phyloP scores from a whole-genome alignment of 805 yeast species.

The Monosporozyma aquatica region DNA sequence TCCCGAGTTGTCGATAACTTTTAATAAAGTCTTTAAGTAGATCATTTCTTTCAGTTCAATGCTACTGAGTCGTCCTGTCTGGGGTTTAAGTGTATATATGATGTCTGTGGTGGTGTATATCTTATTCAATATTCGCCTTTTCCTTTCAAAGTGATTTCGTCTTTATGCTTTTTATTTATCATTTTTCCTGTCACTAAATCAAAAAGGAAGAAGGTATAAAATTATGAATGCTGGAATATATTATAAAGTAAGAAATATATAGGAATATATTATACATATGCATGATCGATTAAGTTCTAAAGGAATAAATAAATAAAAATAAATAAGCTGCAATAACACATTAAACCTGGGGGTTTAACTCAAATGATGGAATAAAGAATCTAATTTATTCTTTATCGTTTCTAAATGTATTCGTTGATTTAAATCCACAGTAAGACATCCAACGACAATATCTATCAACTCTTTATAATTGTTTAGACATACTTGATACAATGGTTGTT shows the following conservation, averaged over 20 bases:
- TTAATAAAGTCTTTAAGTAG: conserved; percentile 76
- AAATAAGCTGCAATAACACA: no score
- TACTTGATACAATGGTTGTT: conserved; percentile 36
- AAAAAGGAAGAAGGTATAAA: no score
- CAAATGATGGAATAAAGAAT: no score
- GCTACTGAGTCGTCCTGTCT: background rate
- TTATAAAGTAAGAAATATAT: no score
- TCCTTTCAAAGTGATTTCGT: background rate
- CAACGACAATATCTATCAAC: background rate
- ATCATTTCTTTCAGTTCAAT: conserved; percentile 39
- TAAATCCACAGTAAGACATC: conserved; percentile 46
- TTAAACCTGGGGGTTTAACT: no score
- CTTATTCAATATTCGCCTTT: background rate
- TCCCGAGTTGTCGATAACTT: conserved; percentile 92
- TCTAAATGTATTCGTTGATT: conserved; percentile 45
- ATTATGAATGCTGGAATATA: no score
- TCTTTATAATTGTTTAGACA: conserved; percentile 19
- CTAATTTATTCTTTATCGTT: conserved; percentile 23
- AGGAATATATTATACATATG: no score
- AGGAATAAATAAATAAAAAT: no score
- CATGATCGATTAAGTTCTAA: no score
- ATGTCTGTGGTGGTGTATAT: no score
- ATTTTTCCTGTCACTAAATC: background rate
- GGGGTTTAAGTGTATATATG: no score
- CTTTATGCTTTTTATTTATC: background rate